Evolutionary conservation across 2,329 filamentous ascomycete genomes (phyloP).

Genomic region (Lomentospora prolificans): DNA sequence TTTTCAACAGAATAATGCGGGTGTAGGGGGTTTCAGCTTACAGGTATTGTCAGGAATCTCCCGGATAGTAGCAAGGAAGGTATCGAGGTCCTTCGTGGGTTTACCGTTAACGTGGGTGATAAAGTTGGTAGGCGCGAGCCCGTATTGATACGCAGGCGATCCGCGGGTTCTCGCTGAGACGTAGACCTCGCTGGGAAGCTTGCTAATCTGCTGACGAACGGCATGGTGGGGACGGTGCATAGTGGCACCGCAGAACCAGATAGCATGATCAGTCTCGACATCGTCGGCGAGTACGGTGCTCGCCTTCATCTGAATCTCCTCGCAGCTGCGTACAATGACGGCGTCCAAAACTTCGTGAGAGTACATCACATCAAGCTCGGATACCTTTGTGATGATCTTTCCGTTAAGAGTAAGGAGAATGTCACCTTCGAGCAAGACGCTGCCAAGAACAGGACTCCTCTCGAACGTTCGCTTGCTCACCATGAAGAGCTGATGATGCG

Average conservation of each 20-base stretch:
- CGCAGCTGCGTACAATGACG: slow-evolving; percentile 73
- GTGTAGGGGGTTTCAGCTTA: slow-evolving; percentile 30
- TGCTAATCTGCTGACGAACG: slow-evolving; percentile 93
- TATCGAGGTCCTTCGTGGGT: slow-evolving; percentile 69
- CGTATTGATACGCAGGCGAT: slow-evolving; percentile 80
- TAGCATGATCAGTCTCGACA: slow-evolving; percentile 82
- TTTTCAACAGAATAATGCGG: no score
- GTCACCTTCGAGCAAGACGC: slow-evolving; percentile 75
- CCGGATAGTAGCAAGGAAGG: slow-evolving; percentile 71
- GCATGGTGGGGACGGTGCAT: slow-evolving; percentile 91
- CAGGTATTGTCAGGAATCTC: slow-evolving; percentile 93
- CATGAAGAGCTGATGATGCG: slow-evolving; percentile 96
- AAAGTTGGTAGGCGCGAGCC: slow-evolving; percentile 92
- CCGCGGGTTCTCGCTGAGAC: slow-evolving; percentile 79
- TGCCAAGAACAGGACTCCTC: slow-evolving; percentile 33
- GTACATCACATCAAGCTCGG: slow-evolving; percentile 95
- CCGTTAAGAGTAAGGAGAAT: slow-evolving; percentile 85
- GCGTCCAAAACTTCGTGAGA: slow-evolving; percentile 74
- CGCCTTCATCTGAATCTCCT: slow-evolving; percentile 67
- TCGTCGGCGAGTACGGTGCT: slow-evolving; percentile 82
- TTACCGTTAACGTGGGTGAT: slow-evolving; percentile 91
- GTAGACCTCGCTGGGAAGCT: slow-evolving; percentile 92
- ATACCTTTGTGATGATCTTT: slow-evolving; percentile 85
- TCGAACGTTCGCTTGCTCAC: slow-evolving; percentile 79
- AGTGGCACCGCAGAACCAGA: slow-evolving; percentile 92